A percentile compares a stretch with the other conserved stretches of the same genome.
These are phyloP conservation scores for Novakomyces olei DNA, from an alignment of 805 yeast genomes.

Conservation along the genomic window DNA sequence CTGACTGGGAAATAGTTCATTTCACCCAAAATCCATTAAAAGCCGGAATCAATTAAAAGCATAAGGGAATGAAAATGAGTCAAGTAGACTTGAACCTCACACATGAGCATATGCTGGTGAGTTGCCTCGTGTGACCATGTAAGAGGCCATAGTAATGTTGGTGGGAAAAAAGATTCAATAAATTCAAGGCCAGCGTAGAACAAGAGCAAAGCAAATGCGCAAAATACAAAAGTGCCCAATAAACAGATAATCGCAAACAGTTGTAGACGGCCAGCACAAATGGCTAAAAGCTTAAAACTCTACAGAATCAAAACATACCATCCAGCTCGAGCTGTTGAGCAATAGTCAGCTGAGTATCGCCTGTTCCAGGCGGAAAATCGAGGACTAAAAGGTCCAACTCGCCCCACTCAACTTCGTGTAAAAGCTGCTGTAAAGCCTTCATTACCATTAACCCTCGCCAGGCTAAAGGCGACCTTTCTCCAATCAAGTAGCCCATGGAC, in stretches of 20 bases:
- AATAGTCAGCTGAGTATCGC: conserved; percentile 67
- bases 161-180: no score
- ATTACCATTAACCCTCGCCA: conserved; percentile 79
- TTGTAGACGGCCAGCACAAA: no score
- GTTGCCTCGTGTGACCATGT: no score
- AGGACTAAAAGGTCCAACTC: conserved; percentile 43
- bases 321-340: conserved; percentile 54
- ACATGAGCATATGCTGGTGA: no score
- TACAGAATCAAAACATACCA: conserved; percentile 25
- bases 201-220: neutral
- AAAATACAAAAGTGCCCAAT: neutral
- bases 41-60: no score
- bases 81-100: no score
- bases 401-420: conserved; percentile 64
- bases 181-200: neutral
- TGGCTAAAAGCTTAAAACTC: no score
- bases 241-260: no score
- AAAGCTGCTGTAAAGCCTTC: conserved; percentile 66
- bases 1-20: no score
- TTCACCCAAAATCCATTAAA: no score
- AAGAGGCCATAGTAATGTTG: no score
- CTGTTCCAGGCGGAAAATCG: conserved; percentile 86
- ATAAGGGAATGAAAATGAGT: no score
- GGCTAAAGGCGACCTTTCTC: conserved; percentile 45
- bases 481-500: conserved; percentile 72